Percentiles rank a stretch among this genome's conserved stretches.
Evolutionary conservation across 2,329 filamentous ascomycete genomes (phyloP).

Genomic region (Fusarium burgessii): DNA sequence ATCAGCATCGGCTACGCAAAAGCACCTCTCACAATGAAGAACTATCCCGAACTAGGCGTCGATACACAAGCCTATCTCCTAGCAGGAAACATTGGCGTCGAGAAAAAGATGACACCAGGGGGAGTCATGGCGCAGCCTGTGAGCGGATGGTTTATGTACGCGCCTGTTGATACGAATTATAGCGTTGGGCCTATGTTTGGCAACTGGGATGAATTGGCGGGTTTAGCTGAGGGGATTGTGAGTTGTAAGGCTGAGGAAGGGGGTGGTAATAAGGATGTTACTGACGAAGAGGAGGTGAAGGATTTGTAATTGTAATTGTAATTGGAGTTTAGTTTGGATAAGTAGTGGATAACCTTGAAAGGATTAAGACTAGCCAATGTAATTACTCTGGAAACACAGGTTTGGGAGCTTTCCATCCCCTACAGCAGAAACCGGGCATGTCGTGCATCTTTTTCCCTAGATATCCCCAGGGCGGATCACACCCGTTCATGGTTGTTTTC

Average conservation of each 20-base stretch:
- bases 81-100: constrained; percentile 55
- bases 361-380: neutral
- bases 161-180: constrained; percentile 48
- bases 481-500: constrained; percentile 7
- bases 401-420: neutral
- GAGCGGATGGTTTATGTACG: constrained; percentile 58
- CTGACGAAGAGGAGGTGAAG: neutral
- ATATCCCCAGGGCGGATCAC: constrained; percentile 32
- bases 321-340: no score
- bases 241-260: neutral
- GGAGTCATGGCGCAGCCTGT: constrained; percentile 51
- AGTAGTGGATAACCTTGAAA: no score
- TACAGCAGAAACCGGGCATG: constrained; percentile 37
- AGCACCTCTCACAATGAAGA: constrained; percentile 54
- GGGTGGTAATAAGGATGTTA: accelerated
- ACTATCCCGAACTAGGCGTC: constrained; percentile 44
- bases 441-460: constrained; percentile 19
- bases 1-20: constrained; percentile 56
- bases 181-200: constrained; percentile 37
- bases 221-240: constrained; percentile 19
- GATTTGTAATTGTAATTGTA: constrained; percentile 3
- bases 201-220: constrained; percentile 37
- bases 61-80: constrained; percentile 52
- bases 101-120: constrained; percentile 35
- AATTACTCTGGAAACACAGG: neutral